Base-by-base conservation (phyloP, 2,329 filamentous ascomycete genomes). In the Curvularia sp. region DNA sequence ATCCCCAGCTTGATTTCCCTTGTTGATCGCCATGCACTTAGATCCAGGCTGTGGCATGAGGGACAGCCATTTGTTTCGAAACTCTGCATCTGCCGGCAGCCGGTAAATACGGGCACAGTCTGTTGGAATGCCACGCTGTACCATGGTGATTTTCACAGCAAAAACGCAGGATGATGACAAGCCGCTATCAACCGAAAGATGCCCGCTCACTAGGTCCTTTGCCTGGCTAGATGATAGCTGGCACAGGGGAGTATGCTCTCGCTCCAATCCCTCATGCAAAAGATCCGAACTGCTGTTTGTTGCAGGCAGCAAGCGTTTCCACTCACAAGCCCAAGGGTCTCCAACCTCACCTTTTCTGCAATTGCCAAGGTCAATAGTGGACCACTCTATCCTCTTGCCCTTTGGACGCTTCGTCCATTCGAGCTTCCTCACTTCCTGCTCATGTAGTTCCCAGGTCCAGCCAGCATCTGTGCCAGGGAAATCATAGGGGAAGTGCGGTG, bases 401-500 rank as follows among this genome's bases (percentile, higher is more conserved):
- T 91, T 95, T 0, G 95, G 93, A 48, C 88, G 86, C 51, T 85
- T 85, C 50, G 89, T 86, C 93, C 93, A 97, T 25, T 86, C 83
- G 23, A 80, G 79, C 68, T 86, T 85, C 55, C 87, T 81, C 65
- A 79, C 82, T 46, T 79, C 77, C 12, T 87, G 84, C 74, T 93
- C 85, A 34, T 86, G 83, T 32, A 87, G 72, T 74, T 96, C 91
- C 91, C 93, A 97, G 15, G 82, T 80, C 73, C 86, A 88, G 1
- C 95, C 95, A 1, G 93, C 90, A 55, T 85, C 83, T 0, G 93
- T 96, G 4, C 89, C 91, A 0, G 91, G 88, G 61, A 86, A 91
- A 74, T 99, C 95, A 3, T 86, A 89, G 0, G 95, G 95, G 71
- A 97, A 99, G 86, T 90, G 96, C 1, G 92, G 87, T 36, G 84